A percentile compares a stretch with the other conserved stretches of the same genome.
Conservation (phyloP, 108 stramenopile species). For the Cyclotella cryptica region DNA sequence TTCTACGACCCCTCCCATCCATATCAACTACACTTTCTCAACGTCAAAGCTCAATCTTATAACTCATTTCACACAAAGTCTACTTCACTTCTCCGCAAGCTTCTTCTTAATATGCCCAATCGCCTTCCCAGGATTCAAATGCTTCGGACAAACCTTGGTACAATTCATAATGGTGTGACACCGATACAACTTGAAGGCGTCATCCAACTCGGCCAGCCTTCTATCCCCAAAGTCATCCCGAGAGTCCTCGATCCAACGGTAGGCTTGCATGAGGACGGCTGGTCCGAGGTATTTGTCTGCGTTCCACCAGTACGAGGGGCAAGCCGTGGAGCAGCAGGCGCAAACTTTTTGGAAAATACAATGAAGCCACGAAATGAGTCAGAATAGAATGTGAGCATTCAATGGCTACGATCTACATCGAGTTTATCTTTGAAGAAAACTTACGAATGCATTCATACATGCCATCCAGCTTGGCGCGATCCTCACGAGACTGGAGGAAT, state of each 20-base stretch:
- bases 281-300: constrained; percentile 97
- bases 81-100: constrained; percentile 62
- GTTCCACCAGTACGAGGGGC: constrained; percentile 99
- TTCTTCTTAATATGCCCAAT: constrained; percentile 98
- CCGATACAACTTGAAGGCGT: constrained; percentile 96
- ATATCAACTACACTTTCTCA: no score
- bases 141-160: constrained; percentile 98
- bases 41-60: no score
- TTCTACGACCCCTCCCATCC: neutral
- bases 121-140: constrained; percentile 99
- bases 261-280: constrained; percentile 98
- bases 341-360: constrained; percentile 58
- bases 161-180: constrained; percentile 99
- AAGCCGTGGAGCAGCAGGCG: constrained; percentile 98
- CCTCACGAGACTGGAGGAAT: constrained; percentile 88
- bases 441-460: constrained; percentile 98
- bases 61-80: neutral
- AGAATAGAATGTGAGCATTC: neutral
- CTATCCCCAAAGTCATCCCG: constrained; percentile 91
- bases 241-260: constrained; percentile 97
- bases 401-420: neutral
- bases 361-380: neutral
- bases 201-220: constrained; percentile 94
- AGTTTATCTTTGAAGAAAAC: neutral
- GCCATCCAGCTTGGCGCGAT: constrained; percentile 94